Evolutionary conservation across 164 flowering plant species (phyloP), one percentile per base, ranked within the genome.

Genomic region (Kingdonia uniflora): DNA sequence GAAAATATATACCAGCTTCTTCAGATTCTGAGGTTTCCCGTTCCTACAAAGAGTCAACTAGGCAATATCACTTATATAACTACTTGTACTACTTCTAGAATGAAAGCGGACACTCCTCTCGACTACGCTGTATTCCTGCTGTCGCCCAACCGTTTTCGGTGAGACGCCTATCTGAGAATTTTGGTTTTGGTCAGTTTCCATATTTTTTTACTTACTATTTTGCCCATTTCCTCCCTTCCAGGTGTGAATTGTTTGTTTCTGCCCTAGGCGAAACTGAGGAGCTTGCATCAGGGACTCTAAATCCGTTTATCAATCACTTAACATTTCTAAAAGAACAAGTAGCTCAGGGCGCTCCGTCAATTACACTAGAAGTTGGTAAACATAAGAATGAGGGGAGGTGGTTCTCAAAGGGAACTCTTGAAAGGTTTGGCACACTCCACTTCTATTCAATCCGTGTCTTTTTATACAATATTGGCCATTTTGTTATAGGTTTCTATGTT

Each of bases 391-490:
- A 73, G 38, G 82, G 80, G 53, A 51, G 57, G 6, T 94, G 99
- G 97, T 88, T 94, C 71, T 84, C 95, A 2, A 94, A 89, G 69
- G 97, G 99, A 68, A 88, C 97, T 13, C 76, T 94, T 62, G 99
- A 94, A 74, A 88, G 97, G 99, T 91, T 39, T 29, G 47, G 11
- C 39, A 21, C 19, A 10, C 35, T 29, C 35, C 8, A 4, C 1
- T 54, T 54, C 19, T 38, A 15, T 37, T 23, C 21, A 6, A 15
- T 44, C 23, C 20, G 3, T 20, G 1, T 49, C 11, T 62, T 11
- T 33, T 44, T 43, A 13, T 19, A 22, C 12, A 6, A 43, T 14
- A 49, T 3, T 29, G 35, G 4, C 35, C 8, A 29, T 8, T 29
- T 29, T 3, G 8, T 29, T 29, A 3, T 29, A 29, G 6, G 35